These are phyloP conservation scores for Fusarium dlaminii DNA, from an alignment of 2,329 filamentous ascomycete species.

Conservation along the genomic window DNA sequence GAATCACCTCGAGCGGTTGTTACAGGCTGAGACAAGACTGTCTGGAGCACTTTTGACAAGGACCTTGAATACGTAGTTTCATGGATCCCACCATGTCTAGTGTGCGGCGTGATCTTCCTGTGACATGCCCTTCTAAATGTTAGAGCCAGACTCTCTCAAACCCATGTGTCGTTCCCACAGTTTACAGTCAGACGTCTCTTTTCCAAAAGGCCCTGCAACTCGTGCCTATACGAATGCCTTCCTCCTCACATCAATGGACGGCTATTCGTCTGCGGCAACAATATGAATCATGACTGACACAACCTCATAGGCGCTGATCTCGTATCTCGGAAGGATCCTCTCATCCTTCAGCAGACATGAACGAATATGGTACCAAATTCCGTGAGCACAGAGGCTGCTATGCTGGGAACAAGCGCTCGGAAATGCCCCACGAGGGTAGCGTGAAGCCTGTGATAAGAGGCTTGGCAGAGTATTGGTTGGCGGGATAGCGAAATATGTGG, in stretches of 20 bases:
- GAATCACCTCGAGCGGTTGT: not conserved
- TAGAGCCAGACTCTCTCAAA: not conserved
- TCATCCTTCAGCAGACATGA: constrained; percentile 1
- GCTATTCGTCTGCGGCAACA: not conserved
- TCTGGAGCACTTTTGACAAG: not conserved
- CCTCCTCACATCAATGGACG: not conserved
- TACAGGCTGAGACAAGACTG: constrained; percentile 1
- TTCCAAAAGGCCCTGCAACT: constrained; percentile 7
- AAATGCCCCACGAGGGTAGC: not conserved
- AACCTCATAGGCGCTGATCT: constrained; percentile 1
- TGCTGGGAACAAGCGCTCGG: not conserved
- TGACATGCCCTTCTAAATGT: not conserved
- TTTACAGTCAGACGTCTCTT: not conserved
- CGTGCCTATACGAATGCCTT: constrained; percentile 4
- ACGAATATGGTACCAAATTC: constrained; percentile 5
- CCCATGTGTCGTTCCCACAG: constrained; percentile 4
- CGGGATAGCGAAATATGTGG: not conserved
- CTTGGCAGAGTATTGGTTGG: constrained; percentile 9
- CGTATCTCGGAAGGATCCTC: not conserved
- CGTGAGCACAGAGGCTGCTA: not conserved
- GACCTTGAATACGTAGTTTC: not conserved
- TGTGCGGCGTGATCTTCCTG: not conserved
- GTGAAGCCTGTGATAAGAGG: constrained; percentile 3
- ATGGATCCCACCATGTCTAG: constrained; percentile 6
- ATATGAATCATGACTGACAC: not conserved